These are phyloP conservation scores for Xerocomellus intermedius DNA, from an alignment of 768 basidiomycete species.

Conservation along the genomic window DNA sequence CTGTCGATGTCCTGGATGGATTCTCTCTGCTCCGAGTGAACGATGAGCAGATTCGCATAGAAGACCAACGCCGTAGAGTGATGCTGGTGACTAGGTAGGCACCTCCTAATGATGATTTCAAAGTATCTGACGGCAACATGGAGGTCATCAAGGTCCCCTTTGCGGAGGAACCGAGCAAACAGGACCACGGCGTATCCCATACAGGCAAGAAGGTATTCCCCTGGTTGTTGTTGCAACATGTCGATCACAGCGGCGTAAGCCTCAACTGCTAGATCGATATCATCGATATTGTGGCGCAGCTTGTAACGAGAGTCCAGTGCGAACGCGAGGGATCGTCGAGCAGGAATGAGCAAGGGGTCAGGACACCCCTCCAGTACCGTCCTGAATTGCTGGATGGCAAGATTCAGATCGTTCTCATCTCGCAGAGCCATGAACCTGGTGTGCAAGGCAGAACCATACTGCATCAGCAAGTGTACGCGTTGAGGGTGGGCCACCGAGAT, in stretches of 20 bases:
- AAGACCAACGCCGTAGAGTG: not conserved
- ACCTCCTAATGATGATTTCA: conserved; percentile 2
- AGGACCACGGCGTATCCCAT: conserved; percentile 8
- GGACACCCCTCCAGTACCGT: too few relatives aligned
- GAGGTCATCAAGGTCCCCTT: conserved; percentile 13
- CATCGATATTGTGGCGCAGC: conserved; percentile 11
- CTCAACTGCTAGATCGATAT: conserved; percentile 11
- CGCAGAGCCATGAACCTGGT: too few relatives aligned
- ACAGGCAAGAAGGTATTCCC: conserved; percentile 2
- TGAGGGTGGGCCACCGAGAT: too few relatives aligned
- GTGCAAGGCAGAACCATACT: too few relatives aligned
- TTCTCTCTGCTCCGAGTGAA: conserved; percentile 6
- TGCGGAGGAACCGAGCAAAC: conserved; percentile 2
- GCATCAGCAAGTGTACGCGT: too few relatives aligned
- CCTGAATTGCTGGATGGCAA: too few relatives aligned
- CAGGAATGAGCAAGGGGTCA: not conserved
- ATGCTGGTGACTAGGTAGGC: conserved; percentile 4
- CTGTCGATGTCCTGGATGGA: conserved; percentile 18
- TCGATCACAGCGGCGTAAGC: conserved; percentile 12
- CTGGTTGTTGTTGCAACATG: not conserved
- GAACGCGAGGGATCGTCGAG: conserved; percentile 2
- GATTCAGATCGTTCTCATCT: too few relatives aligned
- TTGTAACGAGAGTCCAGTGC: conserved; percentile 12
- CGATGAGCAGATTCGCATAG: conserved; percentile 12
- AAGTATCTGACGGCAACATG: conserved; percentile 10